Evolutionary conservation across 2,329 filamentous ascomycete genomes (phyloP).

Genomic region (Talaromyces islandicus): DNA sequence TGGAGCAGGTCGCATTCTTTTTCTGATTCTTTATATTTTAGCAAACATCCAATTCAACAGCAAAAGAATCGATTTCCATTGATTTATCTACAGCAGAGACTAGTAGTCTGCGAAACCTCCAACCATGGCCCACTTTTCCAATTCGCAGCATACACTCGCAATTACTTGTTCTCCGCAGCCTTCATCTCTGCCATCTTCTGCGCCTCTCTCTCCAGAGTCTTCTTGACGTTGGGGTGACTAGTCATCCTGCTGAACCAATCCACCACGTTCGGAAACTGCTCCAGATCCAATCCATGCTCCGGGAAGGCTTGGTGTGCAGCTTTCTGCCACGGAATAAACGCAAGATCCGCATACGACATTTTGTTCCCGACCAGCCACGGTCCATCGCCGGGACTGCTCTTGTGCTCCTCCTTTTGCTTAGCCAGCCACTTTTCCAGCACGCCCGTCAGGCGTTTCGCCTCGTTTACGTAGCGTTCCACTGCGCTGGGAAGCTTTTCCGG

Average conservation of each 20-base stretch:
- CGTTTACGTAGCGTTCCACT: slow-evolving; percentile 4
- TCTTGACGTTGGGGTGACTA: background rate
- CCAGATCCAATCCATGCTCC: background rate
- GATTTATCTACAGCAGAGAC: background rate
- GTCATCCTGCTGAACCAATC: slow-evolving; percentile 3
- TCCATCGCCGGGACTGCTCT: background rate
- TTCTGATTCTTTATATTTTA: background rate
- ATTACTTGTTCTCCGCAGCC: background rate
- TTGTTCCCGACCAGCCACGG: slow-evolving; percentile 23
- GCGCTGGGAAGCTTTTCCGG: slow-evolving; percentile 2
- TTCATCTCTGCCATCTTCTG: background rate
- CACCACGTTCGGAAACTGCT: slow-evolving; percentile 1
- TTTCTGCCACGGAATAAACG: slow-evolving; percentile 9
- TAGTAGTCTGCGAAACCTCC: background rate
- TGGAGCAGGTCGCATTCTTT: too few relatives aligned
- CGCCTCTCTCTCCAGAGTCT: background rate
- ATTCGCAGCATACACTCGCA: too few relatives aligned
- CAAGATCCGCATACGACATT: slow-evolving; percentile 6
- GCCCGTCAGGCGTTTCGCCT: slow-evolving; percentile 7
- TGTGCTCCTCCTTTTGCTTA: slow-evolving; percentile 14
- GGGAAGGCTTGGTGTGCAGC: background rate
- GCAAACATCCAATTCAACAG: too few relatives aligned
- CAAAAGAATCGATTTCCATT: too few relatives aligned
- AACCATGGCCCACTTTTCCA: too few relatives aligned
- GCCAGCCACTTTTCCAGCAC: slow-evolving; percentile 11